These are phyloP conservation scores for Amanita polypyramis DNA, from an alignment of 768 basidiomycete species.

Conservation along the genomic window DNA sequence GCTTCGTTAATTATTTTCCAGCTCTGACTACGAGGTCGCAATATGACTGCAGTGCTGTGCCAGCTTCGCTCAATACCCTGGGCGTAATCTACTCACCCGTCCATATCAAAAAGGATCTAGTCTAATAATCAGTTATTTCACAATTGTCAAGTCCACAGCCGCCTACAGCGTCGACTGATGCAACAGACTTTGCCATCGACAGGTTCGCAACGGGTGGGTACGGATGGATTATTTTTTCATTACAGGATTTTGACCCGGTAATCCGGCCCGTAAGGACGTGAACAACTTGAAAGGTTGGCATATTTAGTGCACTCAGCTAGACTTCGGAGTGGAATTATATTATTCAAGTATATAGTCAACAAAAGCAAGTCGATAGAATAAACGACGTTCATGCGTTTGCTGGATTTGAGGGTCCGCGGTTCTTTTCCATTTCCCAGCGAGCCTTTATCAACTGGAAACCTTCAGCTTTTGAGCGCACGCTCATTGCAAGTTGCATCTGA, in stretches of 20 bases:
- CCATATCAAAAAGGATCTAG: constrained; percentile 62
- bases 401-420: constrained; percentile 14
- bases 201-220: not conserved
- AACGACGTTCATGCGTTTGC: not conserved
- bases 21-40: not conserved
- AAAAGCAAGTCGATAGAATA: not conserved
- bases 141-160: not conserved
- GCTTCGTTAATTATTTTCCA: not conserved
- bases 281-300: not conserved
- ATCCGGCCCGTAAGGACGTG: not conserved
- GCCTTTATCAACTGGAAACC: constrained; percentile 62
- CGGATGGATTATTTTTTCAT: not conserved
- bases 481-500: constrained; percentile 42
- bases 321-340: not conserved
- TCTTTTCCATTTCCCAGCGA: constrained; percentile 63
- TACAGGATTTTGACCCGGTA: not conserved
- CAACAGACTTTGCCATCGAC: constrained; percentile 17
- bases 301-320: not conserved
- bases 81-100: constrained; percentile 35
- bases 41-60: not conserved
- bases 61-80: not conserved
- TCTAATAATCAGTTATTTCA: not conserved
- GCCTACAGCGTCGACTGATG: constrained; percentile 43
- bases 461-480: constrained; percentile 52
- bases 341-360: not conserved